Evolutionary conservation across 768 basidiomycete genomes (phyloP).

Genomic region (Leccinum subgranulosum): DNA sequence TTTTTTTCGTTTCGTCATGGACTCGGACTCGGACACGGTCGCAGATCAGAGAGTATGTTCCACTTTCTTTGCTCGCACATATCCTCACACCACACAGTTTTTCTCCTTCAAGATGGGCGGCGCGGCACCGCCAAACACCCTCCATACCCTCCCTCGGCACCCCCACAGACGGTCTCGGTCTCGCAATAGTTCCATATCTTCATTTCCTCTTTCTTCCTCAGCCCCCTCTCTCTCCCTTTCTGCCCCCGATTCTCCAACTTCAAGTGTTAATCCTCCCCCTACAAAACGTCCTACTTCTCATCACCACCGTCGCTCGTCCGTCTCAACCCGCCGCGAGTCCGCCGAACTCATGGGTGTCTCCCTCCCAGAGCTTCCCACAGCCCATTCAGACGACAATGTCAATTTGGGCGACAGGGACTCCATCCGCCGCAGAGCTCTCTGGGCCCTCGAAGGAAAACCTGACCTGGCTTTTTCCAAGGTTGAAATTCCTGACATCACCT

Average conservation of each 20-base stretch:
- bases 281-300: conserved; percentile 68
- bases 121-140: conserved; percentile 32
- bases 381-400: conserved; percentile 62
- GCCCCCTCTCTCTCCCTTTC: conserved; percentile 36
- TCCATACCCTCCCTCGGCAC: conserved; percentile 34
- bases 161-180: conserved; percentile 54
- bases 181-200: conserved; percentile 56
- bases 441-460: conserved; percentile 83
- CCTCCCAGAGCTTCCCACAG: conserved; percentile 61
- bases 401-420: conserved; percentile 74
- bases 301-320: conserved; percentile 81
- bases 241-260: conserved; percentile 35
- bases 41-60: conserved; percentile 42
- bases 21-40: conserved; percentile 29
- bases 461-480: conserved; percentile 70
- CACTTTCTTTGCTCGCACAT: background rate
- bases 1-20: conserved; percentile 32
- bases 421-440: conserved; percentile 76
- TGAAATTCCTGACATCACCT: conserved; percentile 77
- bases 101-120: conserved; percentile 70
- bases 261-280: conserved; percentile 8
- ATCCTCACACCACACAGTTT: conserved; percentile 43
- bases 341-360: conserved; percentile 88
- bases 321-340: conserved; percentile 87
- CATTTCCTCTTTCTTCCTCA: conserved; percentile 39